Evolutionary conservation across 768 basidiomycete genomes (phyloP).

Genomic region (Mycena indigotica): DNA sequence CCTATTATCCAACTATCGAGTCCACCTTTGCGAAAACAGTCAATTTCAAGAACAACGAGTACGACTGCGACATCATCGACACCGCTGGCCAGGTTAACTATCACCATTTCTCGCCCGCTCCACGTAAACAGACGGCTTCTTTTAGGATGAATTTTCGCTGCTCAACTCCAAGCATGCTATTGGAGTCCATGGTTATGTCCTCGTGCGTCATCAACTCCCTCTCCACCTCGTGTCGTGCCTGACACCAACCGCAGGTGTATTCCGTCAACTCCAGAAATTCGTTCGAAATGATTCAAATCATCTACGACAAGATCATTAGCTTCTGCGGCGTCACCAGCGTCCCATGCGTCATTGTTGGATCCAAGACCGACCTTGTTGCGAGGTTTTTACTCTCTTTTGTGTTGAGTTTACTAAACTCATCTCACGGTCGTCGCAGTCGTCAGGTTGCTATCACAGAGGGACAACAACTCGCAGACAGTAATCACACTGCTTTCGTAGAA

Average conservation of each 20-base stretch:
- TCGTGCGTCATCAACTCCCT: conserved; percentile 41
- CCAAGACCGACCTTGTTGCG: conserved; percentile 81
- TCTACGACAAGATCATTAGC: conserved; percentile 92
- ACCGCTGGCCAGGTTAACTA: conserved; percentile 95
- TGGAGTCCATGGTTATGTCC: conserved; percentile 95
- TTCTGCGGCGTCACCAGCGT: conserved; percentile 85
- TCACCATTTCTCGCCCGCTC: background rate
- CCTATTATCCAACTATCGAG: conserved; percentile 97
- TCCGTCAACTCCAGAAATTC: conserved; percentile 88
- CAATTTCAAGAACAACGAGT: conserved; percentile 86
- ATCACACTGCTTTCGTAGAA: conserved; percentile 82
- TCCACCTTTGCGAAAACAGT: conserved; percentile 89
- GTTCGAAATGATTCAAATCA: conserved; percentile 93
- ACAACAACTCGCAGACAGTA: conserved; percentile 68
- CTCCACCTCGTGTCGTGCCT: background rate
- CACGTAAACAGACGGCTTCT: conserved; percentile 7
- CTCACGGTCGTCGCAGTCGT: conserved; percentile 46
- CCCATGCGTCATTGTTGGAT: conserved; percentile 93
- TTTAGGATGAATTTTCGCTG: conserved; percentile 92
- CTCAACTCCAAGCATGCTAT: conserved; percentile 94
- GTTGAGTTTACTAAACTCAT: conserved; percentile 29
- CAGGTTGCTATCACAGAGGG: conserved; percentile 77
- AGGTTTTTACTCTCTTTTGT: conserved; percentile 52
- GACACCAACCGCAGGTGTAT: conserved; percentile 52
- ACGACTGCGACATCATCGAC: conserved; percentile 97